phyloP scores from a whole-genome alignment of 352 stramenopile species.

The Globisporangium iwayamae region DNA sequence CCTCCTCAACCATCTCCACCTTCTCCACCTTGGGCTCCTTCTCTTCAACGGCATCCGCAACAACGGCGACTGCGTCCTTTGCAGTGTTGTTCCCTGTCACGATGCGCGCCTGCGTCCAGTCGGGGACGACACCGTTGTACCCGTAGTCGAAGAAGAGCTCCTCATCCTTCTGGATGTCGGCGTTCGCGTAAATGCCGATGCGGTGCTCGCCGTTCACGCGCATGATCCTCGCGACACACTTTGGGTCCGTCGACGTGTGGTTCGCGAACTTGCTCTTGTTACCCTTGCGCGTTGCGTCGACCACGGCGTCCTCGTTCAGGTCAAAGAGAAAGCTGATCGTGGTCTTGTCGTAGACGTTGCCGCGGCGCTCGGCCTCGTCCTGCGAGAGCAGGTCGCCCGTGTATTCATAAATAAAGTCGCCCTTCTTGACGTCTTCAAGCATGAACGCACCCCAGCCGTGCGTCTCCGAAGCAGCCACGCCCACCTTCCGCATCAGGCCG shows the following conservation, averaged over 20 bases:
- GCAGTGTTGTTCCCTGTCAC: constrained; percentile 14
- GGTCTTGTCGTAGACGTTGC: constrained; percentile 88
- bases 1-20: background rate
- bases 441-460: constrained; percentile 79
- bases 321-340: constrained; percentile 94
- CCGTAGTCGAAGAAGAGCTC: constrained; percentile 87
- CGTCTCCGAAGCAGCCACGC: constrained; percentile 52
- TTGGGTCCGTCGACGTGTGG: constrained; percentile 72
- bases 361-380: constrained; percentile 80
- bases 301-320: constrained; percentile 88
- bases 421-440: constrained; percentile 41
- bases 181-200: constrained; percentile 92
- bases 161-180: constrained; percentile 82
- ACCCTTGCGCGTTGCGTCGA: constrained; percentile 93
- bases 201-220: constrained; percentile 90
- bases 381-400: constrained; percentile 91
- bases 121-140: constrained; percentile 74
- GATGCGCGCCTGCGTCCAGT: constrained; percentile 75
- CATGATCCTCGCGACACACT: constrained; percentile 87
- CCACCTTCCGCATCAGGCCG: constrained; percentile 46
- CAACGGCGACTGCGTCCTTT: background rate
- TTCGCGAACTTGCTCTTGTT: constrained; percentile 96
- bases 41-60: constrained; percentile 5
- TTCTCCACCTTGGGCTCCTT: background rate
- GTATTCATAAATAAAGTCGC: constrained; percentile 85